Evolutionary conservation across 768 basidiomycete species (phyloP).

Genomic region (Candolleomyces efflorescens): DNA sequence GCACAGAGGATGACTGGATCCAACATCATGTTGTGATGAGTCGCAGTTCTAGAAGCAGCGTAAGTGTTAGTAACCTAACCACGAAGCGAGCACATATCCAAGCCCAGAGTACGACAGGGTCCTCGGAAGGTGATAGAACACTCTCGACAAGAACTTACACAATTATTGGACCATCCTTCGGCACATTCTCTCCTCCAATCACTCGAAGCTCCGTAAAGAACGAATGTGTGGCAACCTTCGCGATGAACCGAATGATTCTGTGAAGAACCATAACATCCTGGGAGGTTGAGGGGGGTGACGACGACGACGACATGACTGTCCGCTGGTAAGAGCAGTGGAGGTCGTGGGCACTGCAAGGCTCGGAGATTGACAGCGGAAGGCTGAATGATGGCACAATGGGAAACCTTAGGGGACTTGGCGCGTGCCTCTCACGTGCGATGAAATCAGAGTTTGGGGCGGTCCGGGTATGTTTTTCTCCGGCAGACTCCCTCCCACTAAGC

Average conservation of each 20-base stretch:
- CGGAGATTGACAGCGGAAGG: neutral
- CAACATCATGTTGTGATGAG: slow-evolving; percentile 93
- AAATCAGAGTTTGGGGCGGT: too few relatives aligned
- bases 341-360: neutral
- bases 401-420: neutral
- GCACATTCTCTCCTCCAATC: slow-evolving; percentile 86
- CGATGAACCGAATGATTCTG: slow-evolving; percentile 64
- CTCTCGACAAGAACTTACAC: slow-evolving; percentile 54
- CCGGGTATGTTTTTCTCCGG: too few relatives aligned
- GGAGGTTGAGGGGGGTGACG: neutral
- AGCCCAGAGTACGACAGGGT: neutral
- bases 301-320: slow-evolving; percentile 9
- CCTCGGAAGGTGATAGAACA: neutral
- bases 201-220: slow-evolving; percentile 90
- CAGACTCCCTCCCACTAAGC: too few relatives aligned
- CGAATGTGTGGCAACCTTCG: slow-evolving; percentile 69
- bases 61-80: neutral
- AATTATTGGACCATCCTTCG: slow-evolving; percentile 84
- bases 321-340: neutral
- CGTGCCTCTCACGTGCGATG: neutral
- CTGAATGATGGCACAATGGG: neutral
- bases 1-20: slow-evolving; percentile 80
- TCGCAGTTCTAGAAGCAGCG: slow-evolving; percentile 22
- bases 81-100: neutral
- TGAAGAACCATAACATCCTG: slow-evolving; percentile 50